phyloP scores from a whole-genome alignment of 192 early-diverging fungal genomes.

The Podila clonocystis region DNA sequence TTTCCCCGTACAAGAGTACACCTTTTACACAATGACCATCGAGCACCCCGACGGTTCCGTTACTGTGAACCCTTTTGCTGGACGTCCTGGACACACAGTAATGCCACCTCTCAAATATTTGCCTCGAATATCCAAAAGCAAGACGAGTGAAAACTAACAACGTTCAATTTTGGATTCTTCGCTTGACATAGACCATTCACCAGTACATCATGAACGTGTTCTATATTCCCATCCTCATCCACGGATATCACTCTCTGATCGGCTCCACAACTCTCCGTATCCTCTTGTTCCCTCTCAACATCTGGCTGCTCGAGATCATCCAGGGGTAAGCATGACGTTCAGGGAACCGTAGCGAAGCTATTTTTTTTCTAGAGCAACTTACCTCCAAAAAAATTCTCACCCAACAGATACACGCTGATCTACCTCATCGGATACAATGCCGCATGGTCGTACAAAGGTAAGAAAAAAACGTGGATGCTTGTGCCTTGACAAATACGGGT shows the following conservation, averaged over 20 bases:
- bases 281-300: constrained; percentile 41
- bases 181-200: constrained; percentile 29
- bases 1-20: constrained; percentile 22
- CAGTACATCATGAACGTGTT: constrained; percentile 51
- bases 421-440: constrained; percentile 48
- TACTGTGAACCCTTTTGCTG: constrained; percentile 31
- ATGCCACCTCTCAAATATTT: neutral
- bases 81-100: constrained; percentile 50
- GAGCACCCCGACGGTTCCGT: constrained; percentile 47
- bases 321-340: constrained; percentile 19
- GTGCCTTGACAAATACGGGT: neutral
- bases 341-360: neutral
- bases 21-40: constrained; percentile 42
- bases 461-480: neutral
- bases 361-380: neutral
- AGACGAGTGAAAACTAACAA: neutral
- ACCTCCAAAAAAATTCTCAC: neutral
- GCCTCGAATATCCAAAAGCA: neutral
- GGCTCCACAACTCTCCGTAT: constrained; percentile 27
- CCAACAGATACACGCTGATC: constrained; percentile 32
- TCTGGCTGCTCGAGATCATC: constrained; percentile 46
- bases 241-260: constrained; percentile 41
- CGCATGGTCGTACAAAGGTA: constrained; percentile 44
- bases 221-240: constrained; percentile 45
- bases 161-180: neutral